Conservation (phyloP, 1,139 yeast genomes). For the Zygosaccharomyces sapae region DNA sequence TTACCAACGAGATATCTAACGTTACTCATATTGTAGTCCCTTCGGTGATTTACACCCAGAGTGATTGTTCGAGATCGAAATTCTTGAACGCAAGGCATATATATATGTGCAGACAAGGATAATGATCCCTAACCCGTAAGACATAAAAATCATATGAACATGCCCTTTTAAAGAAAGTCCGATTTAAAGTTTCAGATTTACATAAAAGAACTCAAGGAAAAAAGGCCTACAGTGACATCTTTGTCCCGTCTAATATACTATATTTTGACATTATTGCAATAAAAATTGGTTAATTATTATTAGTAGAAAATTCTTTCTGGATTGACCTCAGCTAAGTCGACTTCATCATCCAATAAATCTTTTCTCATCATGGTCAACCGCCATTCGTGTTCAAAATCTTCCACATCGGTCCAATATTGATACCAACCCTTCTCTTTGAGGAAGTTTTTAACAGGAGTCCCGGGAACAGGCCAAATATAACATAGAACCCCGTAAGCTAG, state of each 20-base stretch:
- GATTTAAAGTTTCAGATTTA: no score
- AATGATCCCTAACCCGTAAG: no score
- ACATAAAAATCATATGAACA: no score
- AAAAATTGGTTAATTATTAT: background rate
- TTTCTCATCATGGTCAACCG: constrained; percentile 20
- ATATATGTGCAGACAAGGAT: no score
- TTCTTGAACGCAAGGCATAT: no score
- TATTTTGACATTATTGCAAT: no score
- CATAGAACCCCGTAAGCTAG: constrained; percentile 49
- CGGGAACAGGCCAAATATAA: constrained; percentile 55
- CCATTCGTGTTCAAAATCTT: constrained; percentile 51
- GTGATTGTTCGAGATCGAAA: no score
- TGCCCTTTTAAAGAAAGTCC: no score
- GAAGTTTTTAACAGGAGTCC: constrained; percentile 49
- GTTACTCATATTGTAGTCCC: constrained; percentile 10
- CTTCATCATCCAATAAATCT: constrained; percentile 22
- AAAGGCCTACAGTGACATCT: no score
- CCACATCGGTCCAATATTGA: constrained; percentile 58
- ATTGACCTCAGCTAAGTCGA: constrained; percentile 23
- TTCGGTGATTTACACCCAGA: no score
- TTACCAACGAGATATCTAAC: constrained; percentile 26
- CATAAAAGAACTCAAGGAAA: no score
- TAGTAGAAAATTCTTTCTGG: constrained; percentile 21
- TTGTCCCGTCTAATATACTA: no score
- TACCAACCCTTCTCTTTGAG: constrained; percentile 56